Conservation (phyloP, 345 rosid genomes). For the Ceriops zippeliana region DNA sequence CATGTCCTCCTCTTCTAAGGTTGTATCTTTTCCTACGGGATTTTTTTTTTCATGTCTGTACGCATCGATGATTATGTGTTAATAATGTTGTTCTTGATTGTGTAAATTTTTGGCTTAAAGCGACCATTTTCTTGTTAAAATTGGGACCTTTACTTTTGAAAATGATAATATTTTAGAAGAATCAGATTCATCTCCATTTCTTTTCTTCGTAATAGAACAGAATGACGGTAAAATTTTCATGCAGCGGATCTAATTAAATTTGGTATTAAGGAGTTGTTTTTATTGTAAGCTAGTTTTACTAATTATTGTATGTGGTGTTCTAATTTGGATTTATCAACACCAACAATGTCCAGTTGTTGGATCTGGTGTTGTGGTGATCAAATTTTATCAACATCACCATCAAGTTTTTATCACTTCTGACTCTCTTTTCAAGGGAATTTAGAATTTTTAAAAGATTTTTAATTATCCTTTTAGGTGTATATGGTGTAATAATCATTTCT, state of each 20-base stretch:
- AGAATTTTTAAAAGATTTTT: not conserved
- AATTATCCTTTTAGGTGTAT: not conserved
- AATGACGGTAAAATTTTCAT: too few relatives aligned
- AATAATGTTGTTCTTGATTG: not conserved
- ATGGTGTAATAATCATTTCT: not conserved
- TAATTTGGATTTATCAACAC: too few relatives aligned
- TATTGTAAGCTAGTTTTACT: too few relatives aligned
- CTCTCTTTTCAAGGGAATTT: not conserved
- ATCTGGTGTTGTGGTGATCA: too few relatives aligned
- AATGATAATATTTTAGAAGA: too few relatives aligned
- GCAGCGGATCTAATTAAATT: too few relatives aligned
- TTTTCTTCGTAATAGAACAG: too few relatives aligned
- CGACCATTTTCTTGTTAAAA: not conserved
- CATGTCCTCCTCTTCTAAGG: conserved; percentile 57
- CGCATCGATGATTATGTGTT: not conserved
- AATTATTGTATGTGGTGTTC: too few relatives aligned
- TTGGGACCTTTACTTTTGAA: not conserved
- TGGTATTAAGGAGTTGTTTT: too few relatives aligned
- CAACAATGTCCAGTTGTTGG: too few relatives aligned
- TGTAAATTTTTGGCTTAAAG: not conserved
- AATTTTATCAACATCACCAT: too few relatives aligned
- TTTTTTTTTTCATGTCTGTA: not conserved
- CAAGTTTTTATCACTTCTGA: not conserved
- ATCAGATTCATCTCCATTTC: too few relatives aligned
- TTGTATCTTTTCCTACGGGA: not conserved